Base-by-base conservation (phyloP, 2,329 filamentous ascomycete genomes). In the Apiospora phragmitis region DNA sequence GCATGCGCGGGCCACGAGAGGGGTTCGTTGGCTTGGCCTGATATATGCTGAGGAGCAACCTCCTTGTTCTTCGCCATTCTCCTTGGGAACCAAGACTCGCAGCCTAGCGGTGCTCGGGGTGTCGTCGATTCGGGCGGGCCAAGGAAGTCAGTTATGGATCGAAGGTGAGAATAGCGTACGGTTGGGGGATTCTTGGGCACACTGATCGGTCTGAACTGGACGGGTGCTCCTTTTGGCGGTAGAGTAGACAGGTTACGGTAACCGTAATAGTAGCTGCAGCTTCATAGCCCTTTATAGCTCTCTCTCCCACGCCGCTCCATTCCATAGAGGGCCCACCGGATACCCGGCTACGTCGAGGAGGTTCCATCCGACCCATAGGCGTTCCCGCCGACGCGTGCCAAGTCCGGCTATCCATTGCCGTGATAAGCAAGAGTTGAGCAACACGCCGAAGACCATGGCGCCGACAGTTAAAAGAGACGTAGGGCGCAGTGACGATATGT, bases 1-100 rank as follows among this genome's bases (percentile, higher is more conserved):
- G 86, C 81, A 76, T 91, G 89, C 26, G 90, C 87, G 9, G 88
- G 88, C 69, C 82, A 79, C 7, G 87, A 86, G n/a, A 91, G 79
- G 42, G 84, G 84, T 67, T 72, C 45, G 45, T 68, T 68, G 45
- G 45, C 55, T 29, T 68, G 70, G 1, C 70, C 70, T 14, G 67
- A 69, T 1, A 69, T 67, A 26, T 71, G 70, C 24, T 59, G 43
- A 18, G 45, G 32, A n/a, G 32, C 21, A 21, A 9, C 62, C 12
- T 51, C 68, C 9, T 29, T n/a, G 4, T 65, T 41, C 59, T 70
- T 70, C 7, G n/a, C 65, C 65, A 67, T 67, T 5, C 3, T 6
- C 8, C 21, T 32, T n/a, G n/a, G 24, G 26, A 8, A 8, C 2
- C 6, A 18, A 49, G 9, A 8, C 9, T 24, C n/a, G 47, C 47